Conservation (phyloP, 192 early-diverging fungal genomes). For the Entomortierella parvispora region DNA sequence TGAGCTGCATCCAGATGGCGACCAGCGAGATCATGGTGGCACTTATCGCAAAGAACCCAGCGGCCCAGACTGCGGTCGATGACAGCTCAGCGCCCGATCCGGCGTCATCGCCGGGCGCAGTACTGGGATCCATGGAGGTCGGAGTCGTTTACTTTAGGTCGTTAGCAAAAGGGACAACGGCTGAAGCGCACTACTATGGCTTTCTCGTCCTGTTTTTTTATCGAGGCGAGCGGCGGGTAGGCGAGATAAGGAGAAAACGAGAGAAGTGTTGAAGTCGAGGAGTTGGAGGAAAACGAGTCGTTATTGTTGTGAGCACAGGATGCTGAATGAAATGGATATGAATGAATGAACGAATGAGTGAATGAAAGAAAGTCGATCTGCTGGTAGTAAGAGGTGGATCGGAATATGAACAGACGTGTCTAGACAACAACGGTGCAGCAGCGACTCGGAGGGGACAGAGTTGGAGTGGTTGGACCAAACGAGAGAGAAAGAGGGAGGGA, state of each 20-base stretch:
- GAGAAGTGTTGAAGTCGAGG: too few relatives aligned
- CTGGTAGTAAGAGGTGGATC: too few relatives aligned
- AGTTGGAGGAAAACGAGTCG: not conserved
- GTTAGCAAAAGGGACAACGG: too few relatives aligned
- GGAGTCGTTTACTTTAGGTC: not conserved
- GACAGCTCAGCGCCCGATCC: conserved; percentile 59
- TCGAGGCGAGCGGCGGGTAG: too few relatives aligned
- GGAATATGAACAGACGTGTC: too few relatives aligned
- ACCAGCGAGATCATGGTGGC: conserved; percentile 58
- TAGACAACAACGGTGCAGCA: too few relatives aligned
- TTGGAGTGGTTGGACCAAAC: too few relatives aligned
- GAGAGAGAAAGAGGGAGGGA: too few relatives aligned
- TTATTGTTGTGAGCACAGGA: not conserved
- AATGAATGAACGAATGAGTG: too few relatives aligned
- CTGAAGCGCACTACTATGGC: not conserved
- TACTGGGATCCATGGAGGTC: conserved; percentile 9
- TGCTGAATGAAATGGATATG: not conserved
- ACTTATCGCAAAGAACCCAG: conserved; percentile 59
- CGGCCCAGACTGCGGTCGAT: conserved; percentile 52
- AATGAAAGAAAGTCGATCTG: too few relatives aligned
- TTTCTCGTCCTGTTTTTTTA: not conserved
- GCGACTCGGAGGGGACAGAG: too few relatives aligned
- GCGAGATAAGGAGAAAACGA: too few relatives aligned
- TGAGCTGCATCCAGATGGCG: conserved; percentile 67
- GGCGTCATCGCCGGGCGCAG: conserved; percentile 32